Percentiles rank a stretch among this genome's conserved stretches.
These are phyloP conservation scores for Aschersonia sp. DNA, from an alignment of 2,329 filamentous ascomycete genomes.

Conservation along the genomic window DNA sequence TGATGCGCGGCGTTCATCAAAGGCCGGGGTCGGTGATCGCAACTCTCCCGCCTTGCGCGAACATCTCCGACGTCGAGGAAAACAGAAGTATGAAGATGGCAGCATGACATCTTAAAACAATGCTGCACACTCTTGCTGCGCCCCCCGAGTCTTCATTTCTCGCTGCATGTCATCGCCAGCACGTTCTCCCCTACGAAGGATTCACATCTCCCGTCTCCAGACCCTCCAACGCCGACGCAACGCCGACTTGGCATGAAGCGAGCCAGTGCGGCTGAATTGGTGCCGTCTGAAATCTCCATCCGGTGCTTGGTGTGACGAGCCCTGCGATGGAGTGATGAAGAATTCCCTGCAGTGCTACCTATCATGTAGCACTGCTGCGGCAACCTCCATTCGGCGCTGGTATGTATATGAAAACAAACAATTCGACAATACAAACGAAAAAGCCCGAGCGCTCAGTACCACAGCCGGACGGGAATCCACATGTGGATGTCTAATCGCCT, in stretches of 20 bases:
- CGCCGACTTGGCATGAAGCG: neutral
- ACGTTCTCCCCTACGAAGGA: neutral
- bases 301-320: no score
- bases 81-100: neutral
- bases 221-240: neutral
- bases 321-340: no score
- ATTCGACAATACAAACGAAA: no score
- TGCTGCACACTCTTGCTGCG: neutral
- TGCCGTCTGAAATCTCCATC: neutral
- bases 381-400: no score
- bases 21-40: no score
- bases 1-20: no score
- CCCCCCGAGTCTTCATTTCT: neutral
- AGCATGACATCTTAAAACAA: neutral
- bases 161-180: neutral
- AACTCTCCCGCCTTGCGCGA: no score
- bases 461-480: neutral
- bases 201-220: neutral
- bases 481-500: neutral
- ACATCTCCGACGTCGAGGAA: neutral
- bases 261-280: neutral
- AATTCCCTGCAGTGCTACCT: no score
- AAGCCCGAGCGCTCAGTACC: neutral
- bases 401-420: no score
- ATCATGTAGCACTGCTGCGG: no score